Conservation (phyloP, 129 eudicot genomes). For the Chrysanthemum seticuspe region DNA sequence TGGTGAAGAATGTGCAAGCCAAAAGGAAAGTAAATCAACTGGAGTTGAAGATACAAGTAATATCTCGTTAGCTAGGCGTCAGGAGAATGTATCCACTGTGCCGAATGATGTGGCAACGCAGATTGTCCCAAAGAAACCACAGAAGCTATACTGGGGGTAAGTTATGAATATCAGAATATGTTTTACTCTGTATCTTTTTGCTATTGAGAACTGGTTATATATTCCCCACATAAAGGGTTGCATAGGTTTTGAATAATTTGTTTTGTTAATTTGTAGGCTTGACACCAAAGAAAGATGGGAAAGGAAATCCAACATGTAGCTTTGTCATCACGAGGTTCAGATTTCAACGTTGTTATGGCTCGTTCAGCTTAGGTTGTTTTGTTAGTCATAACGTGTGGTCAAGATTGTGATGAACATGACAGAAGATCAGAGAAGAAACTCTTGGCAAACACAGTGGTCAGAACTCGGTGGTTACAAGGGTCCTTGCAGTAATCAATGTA, state of each 20-base stretch:
- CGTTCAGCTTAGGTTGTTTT: too few relatives aligned
- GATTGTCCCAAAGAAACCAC: constrained; percentile 39
- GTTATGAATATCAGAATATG: background rate
- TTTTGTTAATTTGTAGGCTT: constrained; percentile 51
- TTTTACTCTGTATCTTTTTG: background rate
- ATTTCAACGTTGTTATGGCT: background rate
- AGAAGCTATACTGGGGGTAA: constrained; percentile 84
- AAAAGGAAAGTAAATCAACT: constrained; percentile 19
- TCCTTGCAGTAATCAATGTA: background rate
- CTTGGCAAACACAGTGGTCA: background rate
- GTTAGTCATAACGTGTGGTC: background rate
- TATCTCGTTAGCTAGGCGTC: constrained; percentile 15
- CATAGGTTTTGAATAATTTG: constrained; percentile 10
- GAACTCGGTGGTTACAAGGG: background rate
- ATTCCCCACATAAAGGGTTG: background rate
- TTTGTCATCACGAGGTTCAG: background rate
- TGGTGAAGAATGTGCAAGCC: constrained; percentile 23
- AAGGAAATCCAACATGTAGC: constrained; percentile 89
- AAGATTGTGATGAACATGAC: constrained; percentile 9
- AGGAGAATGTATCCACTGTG: background rate
- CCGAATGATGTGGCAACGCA: constrained; percentile 27
- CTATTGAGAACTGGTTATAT: background rate
- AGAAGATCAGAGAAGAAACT: background rate
- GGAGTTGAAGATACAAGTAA: constrained; percentile 19
- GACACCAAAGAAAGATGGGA: constrained; percentile 96